A percentile compares a stretch with the other conserved stretches of the same genome.
Evolutionary conservation across 73 alveolate species (phyloP).

Genomic region (Loxodes magnus): DNA sequence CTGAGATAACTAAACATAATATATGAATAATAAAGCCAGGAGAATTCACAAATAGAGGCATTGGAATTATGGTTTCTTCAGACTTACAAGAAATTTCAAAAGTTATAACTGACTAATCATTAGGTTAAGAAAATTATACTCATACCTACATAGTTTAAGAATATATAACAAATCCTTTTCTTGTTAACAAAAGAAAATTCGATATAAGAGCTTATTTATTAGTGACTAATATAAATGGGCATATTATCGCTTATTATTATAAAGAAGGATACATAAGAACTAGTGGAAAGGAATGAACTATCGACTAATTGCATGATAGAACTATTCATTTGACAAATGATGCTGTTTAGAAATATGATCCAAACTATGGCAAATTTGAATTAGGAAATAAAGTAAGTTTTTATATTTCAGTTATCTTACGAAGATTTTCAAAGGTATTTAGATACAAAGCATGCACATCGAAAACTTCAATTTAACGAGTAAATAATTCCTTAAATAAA

Average conservation of each 20-base stretch:
- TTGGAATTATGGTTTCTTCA: not conserved
- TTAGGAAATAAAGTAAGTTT: conserved; percentile 45
- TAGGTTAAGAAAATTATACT: not conserved
- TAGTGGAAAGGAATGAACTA: conserved; percentile 1
- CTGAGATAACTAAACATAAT: no score
- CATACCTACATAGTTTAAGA: not conserved
- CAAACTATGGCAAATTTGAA: conserved; percentile 45
- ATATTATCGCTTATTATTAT: conserved; percentile 16
- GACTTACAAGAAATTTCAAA: not conserved
- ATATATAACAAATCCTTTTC: conserved; percentile 6
- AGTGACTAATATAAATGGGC: conserved; percentile 14
- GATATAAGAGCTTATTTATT: conserved; percentile 17
- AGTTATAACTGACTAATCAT: not conserved
- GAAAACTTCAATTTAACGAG: conserved; percentile 19
- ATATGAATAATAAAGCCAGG: conserved; percentile 6
- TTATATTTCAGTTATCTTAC: conserved; percentile 29
- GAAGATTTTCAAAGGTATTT: conserved; percentile 30
- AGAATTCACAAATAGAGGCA: conserved; percentile 2
- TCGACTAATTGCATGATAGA: not conserved
- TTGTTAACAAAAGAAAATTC: conserved; percentile 19
- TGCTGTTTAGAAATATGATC: conserved; percentile 10
- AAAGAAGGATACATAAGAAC: conserved; percentile 25
- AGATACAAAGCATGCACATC: conserved; percentile 12
- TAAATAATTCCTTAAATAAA: conserved; percentile 27
- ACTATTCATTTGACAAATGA: conserved; percentile 16